Evolutionary conservation across 1,139 yeast species (phyloP).

Genomic region (Kodamaea arcana): DNA sequence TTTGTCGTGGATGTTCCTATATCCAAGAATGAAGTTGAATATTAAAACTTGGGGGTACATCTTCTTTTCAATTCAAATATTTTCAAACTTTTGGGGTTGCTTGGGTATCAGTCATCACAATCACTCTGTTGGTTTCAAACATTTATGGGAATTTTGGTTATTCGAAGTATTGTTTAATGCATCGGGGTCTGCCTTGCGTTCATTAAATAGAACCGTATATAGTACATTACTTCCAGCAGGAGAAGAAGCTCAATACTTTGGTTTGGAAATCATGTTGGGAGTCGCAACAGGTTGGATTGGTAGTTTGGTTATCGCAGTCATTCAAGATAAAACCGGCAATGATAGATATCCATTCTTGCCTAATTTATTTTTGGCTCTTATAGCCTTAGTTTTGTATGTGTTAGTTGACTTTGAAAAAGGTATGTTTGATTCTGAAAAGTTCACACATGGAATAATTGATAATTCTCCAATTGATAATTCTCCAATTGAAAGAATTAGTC

Average conservation of each 20-base stretch:
- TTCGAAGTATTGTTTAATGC: constrained; percentile 37
- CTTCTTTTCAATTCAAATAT: constrained; percentile 27
- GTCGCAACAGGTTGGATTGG: constrained; percentile 47
- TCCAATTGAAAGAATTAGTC: neutral
- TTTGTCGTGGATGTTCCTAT: constrained; percentile 35
- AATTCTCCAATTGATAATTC: neutral
- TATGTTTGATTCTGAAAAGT: constrained; percentile 22
- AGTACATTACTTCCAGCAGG: constrained; percentile 41
- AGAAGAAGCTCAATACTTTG: constrained; percentile 44
- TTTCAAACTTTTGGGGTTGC: constrained; percentile 43
- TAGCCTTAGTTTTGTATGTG: constrained; percentile 23
- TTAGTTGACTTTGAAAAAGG: constrained; percentile 34
- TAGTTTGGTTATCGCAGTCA: constrained; percentile 34
- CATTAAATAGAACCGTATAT: constrained; percentile 36
- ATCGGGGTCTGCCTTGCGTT: constrained; percentile 35
- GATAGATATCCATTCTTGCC: constrained; percentile 40
- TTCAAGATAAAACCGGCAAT: constrained; percentile 39
- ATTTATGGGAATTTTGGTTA: constrained; percentile 44
- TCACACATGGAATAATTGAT: constrained; percentile 4
- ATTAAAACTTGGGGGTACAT: constrained; percentile 36
- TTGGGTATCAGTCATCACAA: constrained; percentile 27
- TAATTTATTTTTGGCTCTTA: constrained; percentile 27
- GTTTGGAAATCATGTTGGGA: constrained; percentile 41
- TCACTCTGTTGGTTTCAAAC: constrained; percentile 35
- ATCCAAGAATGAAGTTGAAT: constrained; percentile 21